A percentile compares a stretch with the other conserved stretches of the same genome.
Conservation (phyloP, 495 filamentous ascomycete genomes). For the Daldinia bambusicola region DNA sequence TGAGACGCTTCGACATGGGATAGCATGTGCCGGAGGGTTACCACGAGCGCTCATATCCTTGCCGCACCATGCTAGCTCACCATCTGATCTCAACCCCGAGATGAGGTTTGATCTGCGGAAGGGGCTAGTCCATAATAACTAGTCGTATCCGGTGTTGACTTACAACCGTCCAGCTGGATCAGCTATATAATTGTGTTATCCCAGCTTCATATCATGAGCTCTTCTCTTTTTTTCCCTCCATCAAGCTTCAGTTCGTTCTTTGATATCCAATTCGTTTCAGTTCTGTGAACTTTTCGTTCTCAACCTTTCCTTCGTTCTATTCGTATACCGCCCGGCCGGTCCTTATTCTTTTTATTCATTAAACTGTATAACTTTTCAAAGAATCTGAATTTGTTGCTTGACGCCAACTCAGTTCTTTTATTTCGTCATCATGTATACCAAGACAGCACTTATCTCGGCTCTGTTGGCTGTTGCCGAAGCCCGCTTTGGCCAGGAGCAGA, state of each 20-base stretch:
- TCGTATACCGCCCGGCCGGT: slow-evolving; percentile 56
- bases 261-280: slow-evolving; percentile 52
- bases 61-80: slow-evolving; percentile 40
- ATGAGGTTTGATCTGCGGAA: slow-evolving; percentile 47
- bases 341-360: slow-evolving; percentile 37
- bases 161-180: background rate
- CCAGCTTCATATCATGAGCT: slow-evolving; percentile 34
- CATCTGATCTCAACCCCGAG: slow-evolving; percentile 33
- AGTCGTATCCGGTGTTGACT: slow-evolving; percentile 11
- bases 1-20: slow-evolving; percentile 32
- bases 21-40: slow-evolving; percentile 22
- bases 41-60: slow-evolving; percentile 26
- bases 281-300: slow-evolving; percentile 59
- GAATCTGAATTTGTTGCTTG: slow-evolving; percentile 39
- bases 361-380: slow-evolving; percentile 40
- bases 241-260: slow-evolving; percentile 48
- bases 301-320: slow-evolving; percentile 48
- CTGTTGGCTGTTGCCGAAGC: slow-evolving; percentile 62
- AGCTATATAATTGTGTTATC: slow-evolving; percentile 33
- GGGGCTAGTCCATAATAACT: slow-evolving; percentile 31
- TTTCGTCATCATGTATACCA: slow-evolving; percentile 58
- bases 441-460: slow-evolving; percentile 53
- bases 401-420: slow-evolving; percentile 33
- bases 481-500: slow-evolving; percentile 66
- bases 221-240: slow-evolving; percentile 23